Conservation (phyloP, 2,329 filamentous ascomycete genomes). For the Scedosporium apiospermum region DNA sequence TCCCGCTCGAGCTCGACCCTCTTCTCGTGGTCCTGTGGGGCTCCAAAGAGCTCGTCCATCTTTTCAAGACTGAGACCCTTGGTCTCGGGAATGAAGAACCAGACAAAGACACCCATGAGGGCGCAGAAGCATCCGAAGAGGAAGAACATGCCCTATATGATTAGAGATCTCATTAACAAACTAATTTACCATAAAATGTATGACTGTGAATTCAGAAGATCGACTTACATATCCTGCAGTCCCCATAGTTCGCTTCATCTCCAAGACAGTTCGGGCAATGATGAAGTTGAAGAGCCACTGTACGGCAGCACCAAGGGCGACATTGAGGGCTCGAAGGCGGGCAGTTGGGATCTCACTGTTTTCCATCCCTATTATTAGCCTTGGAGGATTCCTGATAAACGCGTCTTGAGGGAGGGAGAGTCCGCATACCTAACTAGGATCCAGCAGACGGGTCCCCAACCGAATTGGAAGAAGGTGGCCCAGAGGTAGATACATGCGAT, state of each 20-base stretch:
- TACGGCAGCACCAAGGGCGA: slow-evolving; percentile 57
- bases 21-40: slow-evolving; percentile 30
- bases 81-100: slow-evolving; percentile 61
- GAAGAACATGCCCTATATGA: slow-evolving; percentile 51
- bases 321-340: slow-evolving; percentile 55
- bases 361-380: slow-evolving; percentile 11
- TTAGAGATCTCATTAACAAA: background rate
- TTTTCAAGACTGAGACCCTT: slow-evolving; percentile 55
- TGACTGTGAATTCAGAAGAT: background rate
- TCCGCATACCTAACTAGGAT: slow-evolving; percentile 42
- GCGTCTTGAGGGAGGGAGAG: too few relatives aligned
- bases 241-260: slow-evolving; percentile 27
- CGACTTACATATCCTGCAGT: slow-evolving; percentile 28
- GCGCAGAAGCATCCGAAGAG: slow-evolving; percentile 60
- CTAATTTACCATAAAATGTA: too few relatives aligned
- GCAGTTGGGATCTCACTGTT: slow-evolving; percentile 56
- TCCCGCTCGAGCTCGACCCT: background rate
- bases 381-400: too few relatives aligned
- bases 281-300: slow-evolving; percentile 71
- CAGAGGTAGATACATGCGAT: slow-evolving; percentile 66
- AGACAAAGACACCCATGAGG: slow-evolving; percentile 55
- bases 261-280: slow-evolving; percentile 41
- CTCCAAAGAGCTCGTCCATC: slow-evolving; percentile 58
- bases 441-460: slow-evolving; percentile 65
- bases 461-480: slow-evolving; percentile 58